These are phyloP conservation scores for Aureobasidium musti DNA, from an alignment of 2,329 filamentous ascomycete species.

Conservation along the genomic window DNA sequence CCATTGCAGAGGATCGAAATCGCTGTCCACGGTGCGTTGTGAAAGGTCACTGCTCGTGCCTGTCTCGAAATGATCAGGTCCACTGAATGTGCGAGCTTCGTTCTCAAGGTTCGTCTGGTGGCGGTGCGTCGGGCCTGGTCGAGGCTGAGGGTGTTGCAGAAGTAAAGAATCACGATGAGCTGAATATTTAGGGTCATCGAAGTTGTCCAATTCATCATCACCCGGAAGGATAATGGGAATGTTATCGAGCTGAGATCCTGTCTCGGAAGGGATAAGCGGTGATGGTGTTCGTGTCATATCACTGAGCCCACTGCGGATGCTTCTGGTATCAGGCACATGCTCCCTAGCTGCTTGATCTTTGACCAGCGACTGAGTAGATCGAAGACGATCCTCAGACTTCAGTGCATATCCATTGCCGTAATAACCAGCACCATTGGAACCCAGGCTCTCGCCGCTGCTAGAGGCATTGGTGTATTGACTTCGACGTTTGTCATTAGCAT, in stretches of 20 bases:
- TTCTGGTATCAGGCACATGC: conserved; percentile 35
- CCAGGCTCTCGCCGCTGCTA: conserved; percentile 44
- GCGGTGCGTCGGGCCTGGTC: conserved; percentile 70
- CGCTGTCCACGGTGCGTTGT: conserved; percentile 39
- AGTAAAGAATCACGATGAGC: conserved; percentile 79
- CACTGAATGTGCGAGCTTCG: conserved; percentile 68
- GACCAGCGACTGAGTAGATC: conserved; percentile 44
- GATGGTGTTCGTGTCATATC: conserved; percentile 50
- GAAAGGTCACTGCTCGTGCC: conserved; percentile 42
- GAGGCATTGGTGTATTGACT: conserved; percentile 66
- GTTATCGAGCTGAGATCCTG: conserved; percentile 33
- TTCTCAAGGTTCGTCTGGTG: conserved; percentile 74
- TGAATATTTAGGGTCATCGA: conserved; percentile 67
- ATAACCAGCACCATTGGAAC: conserved; percentile 42
- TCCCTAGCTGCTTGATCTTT: conserved; percentile 30
- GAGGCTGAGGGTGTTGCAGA: conserved; percentile 75
- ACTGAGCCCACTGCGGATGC: conserved; percentile 40
- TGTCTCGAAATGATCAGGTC: conserved; percentile 35
- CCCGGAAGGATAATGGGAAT: conserved; percentile 20
- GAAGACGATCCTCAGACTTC: conserved; percentile 59
- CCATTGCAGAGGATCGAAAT: conserved; percentile 52
- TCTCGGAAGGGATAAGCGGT: conserved; percentile 58
- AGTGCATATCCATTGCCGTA: conserved; percentile 56
- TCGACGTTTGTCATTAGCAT: conserved; percentile 62
- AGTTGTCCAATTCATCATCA: neutral